phyloP scores from a whole-genome alignment of 2,329 filamentous ascomycete genomes.

The Rosellinia necatrix region DNA sequence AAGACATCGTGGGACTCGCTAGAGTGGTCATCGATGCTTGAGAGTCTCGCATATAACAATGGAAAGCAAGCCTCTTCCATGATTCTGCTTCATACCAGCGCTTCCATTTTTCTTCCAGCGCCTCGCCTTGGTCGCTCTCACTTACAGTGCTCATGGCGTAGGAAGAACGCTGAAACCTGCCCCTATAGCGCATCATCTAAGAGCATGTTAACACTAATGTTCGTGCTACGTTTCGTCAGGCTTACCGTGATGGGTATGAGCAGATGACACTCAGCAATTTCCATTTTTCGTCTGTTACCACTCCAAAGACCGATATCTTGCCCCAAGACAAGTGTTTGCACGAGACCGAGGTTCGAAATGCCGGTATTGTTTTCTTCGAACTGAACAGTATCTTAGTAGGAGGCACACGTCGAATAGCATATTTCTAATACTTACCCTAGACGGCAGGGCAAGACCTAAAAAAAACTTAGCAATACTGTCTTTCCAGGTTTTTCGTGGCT shows the following conservation, averaged over 20 bases:
- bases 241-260: constrained; percentile 52
- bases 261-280: constrained; percentile 58
- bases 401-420: not conserved
- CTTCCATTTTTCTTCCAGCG: constrained; percentile 67
- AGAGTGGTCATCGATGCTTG: constrained; percentile 70
- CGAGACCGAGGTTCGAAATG: constrained; percentile 52
- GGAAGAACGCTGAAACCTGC: constrained; percentile 61
- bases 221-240: not conserved
- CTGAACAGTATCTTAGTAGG: constrained; percentile 30
- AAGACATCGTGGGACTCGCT: constrained; percentile 68
- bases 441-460: constrained; percentile 41
- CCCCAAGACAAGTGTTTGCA: constrained; percentile 54
- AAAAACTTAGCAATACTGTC: constrained; percentile 17
- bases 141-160: constrained; percentile 57
- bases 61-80: constrained; percentile 69
- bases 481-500: not conserved
- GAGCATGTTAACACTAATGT: constrained; percentile 25
- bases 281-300: constrained; percentile 60
- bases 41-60: constrained; percentile 67
- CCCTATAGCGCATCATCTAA: constrained; percentile 60
- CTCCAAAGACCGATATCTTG: constrained; percentile 60
- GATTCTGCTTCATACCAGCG: constrained; percentile 68
- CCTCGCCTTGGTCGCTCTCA: constrained; percentile 59
- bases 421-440: constrained; percentile 35
- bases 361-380: constrained; percentile 56